Percentiles rank a stretch among this genome's conserved stretches.
Evolutionary conservation across 306 rosid genomes (phyloP).

Genomic region (Casuarina cunninghamiana): DNA sequence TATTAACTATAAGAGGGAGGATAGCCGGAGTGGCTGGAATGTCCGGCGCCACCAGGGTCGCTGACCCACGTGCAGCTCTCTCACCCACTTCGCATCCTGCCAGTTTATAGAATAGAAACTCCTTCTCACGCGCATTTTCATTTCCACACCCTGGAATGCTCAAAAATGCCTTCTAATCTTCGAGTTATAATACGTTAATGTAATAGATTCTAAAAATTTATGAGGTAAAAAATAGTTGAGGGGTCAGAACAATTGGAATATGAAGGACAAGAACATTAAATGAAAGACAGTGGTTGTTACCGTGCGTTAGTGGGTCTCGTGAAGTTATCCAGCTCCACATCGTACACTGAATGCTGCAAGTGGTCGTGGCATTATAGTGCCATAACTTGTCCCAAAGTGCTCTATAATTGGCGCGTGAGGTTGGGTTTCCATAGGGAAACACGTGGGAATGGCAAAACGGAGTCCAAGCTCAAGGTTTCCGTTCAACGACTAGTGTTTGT

Average conservation of each 20-base stretch:
- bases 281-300: no score
- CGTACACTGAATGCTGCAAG: not conserved
- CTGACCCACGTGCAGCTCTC: slow-evolving; percentile 53
- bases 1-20: slow-evolving; percentile 1
- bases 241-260: no score
- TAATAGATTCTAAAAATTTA: no score
- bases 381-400: not conserved
- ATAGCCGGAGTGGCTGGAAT: slow-evolving; percentile 47
- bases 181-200: no score
- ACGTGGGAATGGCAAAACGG: slow-evolving; percentile 26
- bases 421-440: not conserved
- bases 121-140: no score
- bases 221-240: no score
- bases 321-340: not conserved
- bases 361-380: not conserved
- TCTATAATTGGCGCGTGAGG: not conserved
- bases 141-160: no score
- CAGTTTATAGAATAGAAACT: no score
- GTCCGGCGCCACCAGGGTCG: slow-evolving; percentile 54
- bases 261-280: no score
- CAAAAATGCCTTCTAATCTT: no score
- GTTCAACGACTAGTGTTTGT: slow-evolving; percentile 60
- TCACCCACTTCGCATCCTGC: not conserved
- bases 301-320: not conserved
- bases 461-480: slow-evolving; percentile 31